A percentile compares a stretch with the other conserved stretches of the same genome.
phyloP scores from a whole-genome alignment of 176 grass and related monocot species.

The Saccharum spontaneum region DNA sequence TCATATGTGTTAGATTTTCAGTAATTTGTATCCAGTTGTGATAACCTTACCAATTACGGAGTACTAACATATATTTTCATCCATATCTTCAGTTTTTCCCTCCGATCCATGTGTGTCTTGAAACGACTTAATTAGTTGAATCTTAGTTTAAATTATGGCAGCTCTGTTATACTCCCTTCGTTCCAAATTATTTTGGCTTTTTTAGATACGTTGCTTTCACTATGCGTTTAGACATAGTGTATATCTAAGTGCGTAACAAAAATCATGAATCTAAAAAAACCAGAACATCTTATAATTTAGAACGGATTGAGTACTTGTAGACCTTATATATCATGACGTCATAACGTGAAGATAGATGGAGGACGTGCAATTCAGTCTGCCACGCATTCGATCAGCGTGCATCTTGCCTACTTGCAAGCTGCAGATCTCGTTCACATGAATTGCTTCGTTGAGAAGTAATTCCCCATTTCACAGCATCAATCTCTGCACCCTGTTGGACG shows the following conservation, averaged over 20 bases:
- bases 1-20: too few relatives aligned
- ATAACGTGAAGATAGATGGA: neutral
- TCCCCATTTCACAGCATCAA: neutral
- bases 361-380: neutral
- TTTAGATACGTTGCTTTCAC: too few relatives aligned
- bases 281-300: too few relatives aligned
- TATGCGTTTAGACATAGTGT: too few relatives aligned
- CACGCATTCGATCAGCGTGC: too few relatives aligned
- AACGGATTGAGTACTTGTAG: too few relatives aligned
- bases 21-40: neutral
- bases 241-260: too few relatives aligned
- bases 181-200: too few relatives aligned
- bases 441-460: slow-evolving; percentile 30
- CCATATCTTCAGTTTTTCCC: neutral
- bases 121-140: too few relatives aligned
- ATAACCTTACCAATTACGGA: neutral
- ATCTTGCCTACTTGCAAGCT: slow-evolving; percentile 31
- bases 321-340: neutral
- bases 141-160: neutral
- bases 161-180: too few relatives aligned
- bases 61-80: neutral
- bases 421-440: slow-evolving; percentile 39
- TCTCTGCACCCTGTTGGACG: neutral
- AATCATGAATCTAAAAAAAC: too few relatives aligned
- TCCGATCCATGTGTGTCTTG: too few relatives aligned